These are phyloP conservation scores for Metschnikowia dekortorum DNA, from an alignment of 805 yeast species.

Conservation along the genomic window DNA sequence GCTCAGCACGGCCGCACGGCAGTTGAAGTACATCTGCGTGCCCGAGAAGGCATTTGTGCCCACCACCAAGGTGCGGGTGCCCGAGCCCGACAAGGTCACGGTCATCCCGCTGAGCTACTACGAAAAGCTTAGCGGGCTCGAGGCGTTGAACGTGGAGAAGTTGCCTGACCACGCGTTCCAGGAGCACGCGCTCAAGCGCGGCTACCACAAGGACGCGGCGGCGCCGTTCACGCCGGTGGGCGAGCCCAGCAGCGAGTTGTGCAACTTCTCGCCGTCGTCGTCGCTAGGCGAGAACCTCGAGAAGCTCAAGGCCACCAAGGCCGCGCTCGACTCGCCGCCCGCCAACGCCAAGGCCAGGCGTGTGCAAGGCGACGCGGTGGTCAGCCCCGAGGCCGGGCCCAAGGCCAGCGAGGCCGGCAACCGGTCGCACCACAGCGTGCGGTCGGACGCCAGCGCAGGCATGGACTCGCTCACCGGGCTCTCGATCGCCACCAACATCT, in stretches of 20 bases:
- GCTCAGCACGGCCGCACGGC: slow-evolving; percentile 39
- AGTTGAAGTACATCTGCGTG: slow-evolving; percentile 48
- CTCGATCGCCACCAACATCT: slow-evolving; percentile 57
- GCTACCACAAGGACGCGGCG: slow-evolving; percentile 31
- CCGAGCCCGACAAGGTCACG: slow-evolving; percentile 55
- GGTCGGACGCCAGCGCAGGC: slow-evolving; percentile 25
- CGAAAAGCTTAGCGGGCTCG: slow-evolving; percentile 49
- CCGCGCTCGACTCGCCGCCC: slow-evolving; percentile 2
- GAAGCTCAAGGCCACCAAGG: slow-evolving; percentile 5
- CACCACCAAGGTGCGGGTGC: slow-evolving; percentile 52
- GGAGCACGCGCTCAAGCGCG: slow-evolving; percentile 47
- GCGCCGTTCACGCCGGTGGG: slow-evolving; percentile 20
- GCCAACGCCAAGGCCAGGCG: not conserved
- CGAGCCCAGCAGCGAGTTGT: slow-evolving; percentile 16
- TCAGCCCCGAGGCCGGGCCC: too few relatives aligned
- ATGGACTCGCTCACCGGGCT: slow-evolving; percentile 33
- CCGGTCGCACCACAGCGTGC: slow-evolving; percentile 26
- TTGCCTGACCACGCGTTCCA: slow-evolving; percentile 43
- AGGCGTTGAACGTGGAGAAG: slow-evolving; percentile 40
- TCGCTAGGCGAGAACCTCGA: slow-evolving; percentile 6
- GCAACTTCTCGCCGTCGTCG: slow-evolving; percentile 21
- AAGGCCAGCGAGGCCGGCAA: too few relatives aligned
- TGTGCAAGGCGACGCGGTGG: too few relatives aligned
- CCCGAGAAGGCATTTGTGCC: slow-evolving; percentile 60
- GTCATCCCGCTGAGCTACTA: slow-evolving; percentile 64